These are phyloP conservation scores for Tillandsia leiboldiana DNA, from an alignment of 176 grass and related monocot species.

Conservation along the genomic window DNA sequence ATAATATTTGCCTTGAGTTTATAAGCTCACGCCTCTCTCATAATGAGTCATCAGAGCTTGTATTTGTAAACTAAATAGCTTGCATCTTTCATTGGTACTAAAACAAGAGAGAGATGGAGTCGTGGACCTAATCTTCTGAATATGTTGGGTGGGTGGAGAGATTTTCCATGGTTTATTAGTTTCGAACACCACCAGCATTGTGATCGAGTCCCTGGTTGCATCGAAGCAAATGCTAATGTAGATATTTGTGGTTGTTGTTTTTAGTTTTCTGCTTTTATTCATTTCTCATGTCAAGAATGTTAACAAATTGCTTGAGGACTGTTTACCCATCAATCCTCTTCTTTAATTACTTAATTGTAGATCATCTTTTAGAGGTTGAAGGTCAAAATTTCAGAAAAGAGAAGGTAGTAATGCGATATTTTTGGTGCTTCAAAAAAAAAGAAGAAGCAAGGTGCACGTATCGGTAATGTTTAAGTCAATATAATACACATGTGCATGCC, in stretches of 20 bases:
- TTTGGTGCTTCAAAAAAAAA: no score
- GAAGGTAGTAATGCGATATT: no score
- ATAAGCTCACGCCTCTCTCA: not conserved
- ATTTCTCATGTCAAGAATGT: not conserved
- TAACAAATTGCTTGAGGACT: not conserved
- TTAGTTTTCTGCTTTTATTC: not conserved
- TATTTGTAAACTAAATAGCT: not conserved
- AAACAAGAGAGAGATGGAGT: not conserved
- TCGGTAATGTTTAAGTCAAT: no score
- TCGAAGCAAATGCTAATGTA: no score
- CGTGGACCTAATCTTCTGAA: not conserved
- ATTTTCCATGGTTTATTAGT: no score
- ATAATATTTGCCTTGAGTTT: not conserved
- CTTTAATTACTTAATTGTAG: not conserved
- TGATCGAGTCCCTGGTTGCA: no score
- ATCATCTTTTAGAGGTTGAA: not conserved
- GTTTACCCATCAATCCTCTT: not conserved
- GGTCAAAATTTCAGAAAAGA: no score
- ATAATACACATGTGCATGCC: not conserved
- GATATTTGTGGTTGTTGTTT: not conserved
- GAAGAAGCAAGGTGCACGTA: no score
- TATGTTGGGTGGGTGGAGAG: no score
- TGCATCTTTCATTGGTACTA: not conserved
- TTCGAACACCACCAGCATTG: no score
- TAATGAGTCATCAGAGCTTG: not conserved